Evolutionary conservation across 345 rosid genomes (phyloP), one percentile per base, ranked within the genome.

Genomic region (Gossypium longicalyx): DNA sequence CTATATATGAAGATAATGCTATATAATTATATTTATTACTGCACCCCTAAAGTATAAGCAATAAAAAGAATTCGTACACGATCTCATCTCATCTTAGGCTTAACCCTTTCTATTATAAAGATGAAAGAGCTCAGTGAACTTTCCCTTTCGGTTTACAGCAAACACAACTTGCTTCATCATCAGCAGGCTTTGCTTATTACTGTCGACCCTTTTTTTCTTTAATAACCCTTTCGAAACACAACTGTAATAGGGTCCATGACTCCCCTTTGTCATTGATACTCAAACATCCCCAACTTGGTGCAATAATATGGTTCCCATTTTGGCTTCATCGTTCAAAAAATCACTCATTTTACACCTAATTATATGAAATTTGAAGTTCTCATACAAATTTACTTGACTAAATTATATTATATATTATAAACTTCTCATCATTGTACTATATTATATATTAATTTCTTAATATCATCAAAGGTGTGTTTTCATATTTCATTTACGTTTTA

Each of bases 231-330:
- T 0, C 13, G 58, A 68, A n/a, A 23, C 48, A 20, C 72, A 68
- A 68, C 72, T 49, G 38, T 20, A 23, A 67, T 45, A 67, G 54
- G 54, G 71, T 67, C 54, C 71, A 67, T 20, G 11, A 11, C 61
- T 57, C 43, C 68, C 25, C 25, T 49, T 41, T 64, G 69, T 41
- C 67, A 16, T 9, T 16, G 13, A 29, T 7, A 61, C 29, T 27
- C 44, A 7, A 15, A 34, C 1, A 29, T 47, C 38, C 47, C 9
- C 67, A 23, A 63, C 67, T 15, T 63, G 67, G 12, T 63, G n/a
- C 67, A 54, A 54, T 54, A 16, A 54, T 7, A n/a, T n/a, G 22
- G 19, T n/a, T 54, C 10, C 23, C 10, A 7, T 38, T 62, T 34
- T 63, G 12, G 44, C 13, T 38, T 63, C 20, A 17, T 38, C 47